phyloP scores from a whole-genome alignment of 2,329 filamentous ascomycete genomes.

The Ophiocordyceps robertsii region DNA sequence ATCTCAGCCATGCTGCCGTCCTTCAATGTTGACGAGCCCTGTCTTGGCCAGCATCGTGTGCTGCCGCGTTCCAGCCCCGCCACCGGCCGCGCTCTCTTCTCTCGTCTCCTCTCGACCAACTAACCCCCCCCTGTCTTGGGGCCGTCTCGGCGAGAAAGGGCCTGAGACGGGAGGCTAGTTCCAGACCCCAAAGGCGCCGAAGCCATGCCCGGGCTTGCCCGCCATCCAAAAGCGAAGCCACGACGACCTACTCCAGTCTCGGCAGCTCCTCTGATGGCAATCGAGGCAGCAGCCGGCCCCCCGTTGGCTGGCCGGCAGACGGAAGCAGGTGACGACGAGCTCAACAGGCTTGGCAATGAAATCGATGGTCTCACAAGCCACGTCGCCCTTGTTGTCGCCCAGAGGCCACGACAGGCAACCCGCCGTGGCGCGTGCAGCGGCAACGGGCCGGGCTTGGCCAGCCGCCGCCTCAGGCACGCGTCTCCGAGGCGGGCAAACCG shows the following conservation, averaged over 20 bases:
- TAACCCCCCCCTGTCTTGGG: not conserved
- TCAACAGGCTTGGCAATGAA: too few relatives aligned
- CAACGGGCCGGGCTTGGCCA: not conserved
- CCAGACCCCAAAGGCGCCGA: not conserved
- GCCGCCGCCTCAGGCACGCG: not conserved
- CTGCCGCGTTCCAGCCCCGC: not conserved
- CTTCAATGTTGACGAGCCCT: too few relatives aligned
- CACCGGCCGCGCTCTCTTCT: not conserved
- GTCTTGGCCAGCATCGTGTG: not conserved
- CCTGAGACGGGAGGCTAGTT: not conserved
- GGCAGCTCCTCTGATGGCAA: too few relatives aligned
- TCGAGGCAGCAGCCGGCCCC: too few relatives aligned
- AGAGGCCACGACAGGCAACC: not conserved
- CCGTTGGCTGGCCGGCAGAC: too few relatives aligned
- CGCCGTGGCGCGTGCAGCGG: not conserved
- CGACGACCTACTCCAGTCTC: too few relatives aligned
- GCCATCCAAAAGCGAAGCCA: too few relatives aligned
- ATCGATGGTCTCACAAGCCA: too few relatives aligned
- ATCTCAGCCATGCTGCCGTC: not conserved
- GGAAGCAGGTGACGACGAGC: too few relatives aligned
- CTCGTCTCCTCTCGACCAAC: too few relatives aligned
- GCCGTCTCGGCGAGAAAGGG: not conserved
- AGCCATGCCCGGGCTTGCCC: too few relatives aligned
- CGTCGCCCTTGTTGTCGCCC: too few relatives aligned
- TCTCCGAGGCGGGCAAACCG: not conserved